phyloP scores from a whole-genome alignment of 345 rosid genomes.

The Corchorus olitorius region DNA sequence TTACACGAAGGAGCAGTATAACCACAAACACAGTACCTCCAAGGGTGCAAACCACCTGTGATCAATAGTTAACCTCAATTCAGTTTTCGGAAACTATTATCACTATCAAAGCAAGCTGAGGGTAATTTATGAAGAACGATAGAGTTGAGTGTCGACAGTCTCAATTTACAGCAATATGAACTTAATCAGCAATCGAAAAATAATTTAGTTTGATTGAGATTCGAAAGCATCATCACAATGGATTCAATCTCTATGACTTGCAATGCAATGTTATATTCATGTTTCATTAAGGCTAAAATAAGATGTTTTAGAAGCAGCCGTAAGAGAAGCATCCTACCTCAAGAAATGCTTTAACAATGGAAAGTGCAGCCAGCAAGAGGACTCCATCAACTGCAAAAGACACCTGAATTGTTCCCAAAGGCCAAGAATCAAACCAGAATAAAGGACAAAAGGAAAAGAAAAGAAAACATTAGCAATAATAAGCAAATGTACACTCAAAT shows the following conservation, averaged over 20 bases:
- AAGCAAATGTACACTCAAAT: background rate
- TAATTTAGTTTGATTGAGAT: background rate
- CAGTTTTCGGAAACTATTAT: background rate
- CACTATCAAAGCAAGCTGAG: background rate
- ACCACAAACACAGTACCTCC: conserved; percentile 69
- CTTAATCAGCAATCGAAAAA: background rate
- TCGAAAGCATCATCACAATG: background rate
- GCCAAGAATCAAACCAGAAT: background rate
- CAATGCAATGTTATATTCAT: background rate
- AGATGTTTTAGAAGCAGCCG: background rate
- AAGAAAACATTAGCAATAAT: background rate
- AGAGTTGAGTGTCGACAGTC: background rate
- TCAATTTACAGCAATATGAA: background rate
- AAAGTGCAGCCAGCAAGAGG: conserved; percentile 66
- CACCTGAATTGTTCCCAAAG: conserved; percentile 41
- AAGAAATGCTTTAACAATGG: conserved; percentile 67
- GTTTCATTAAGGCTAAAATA: background rate
- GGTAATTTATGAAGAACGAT: background rate
- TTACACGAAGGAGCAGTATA: conserved; percentile 57
- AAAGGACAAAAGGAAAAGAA: background rate
- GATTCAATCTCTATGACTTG: background rate
- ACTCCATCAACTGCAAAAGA: conserved; percentile 87
- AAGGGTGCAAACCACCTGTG: conserved; percentile 71
- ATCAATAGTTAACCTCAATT: conserved; percentile 4
- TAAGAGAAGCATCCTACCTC: conserved; percentile 45